phyloP scores from a whole-genome alignment of 305 asterid species.

The Andrographis paniculata region DNA sequence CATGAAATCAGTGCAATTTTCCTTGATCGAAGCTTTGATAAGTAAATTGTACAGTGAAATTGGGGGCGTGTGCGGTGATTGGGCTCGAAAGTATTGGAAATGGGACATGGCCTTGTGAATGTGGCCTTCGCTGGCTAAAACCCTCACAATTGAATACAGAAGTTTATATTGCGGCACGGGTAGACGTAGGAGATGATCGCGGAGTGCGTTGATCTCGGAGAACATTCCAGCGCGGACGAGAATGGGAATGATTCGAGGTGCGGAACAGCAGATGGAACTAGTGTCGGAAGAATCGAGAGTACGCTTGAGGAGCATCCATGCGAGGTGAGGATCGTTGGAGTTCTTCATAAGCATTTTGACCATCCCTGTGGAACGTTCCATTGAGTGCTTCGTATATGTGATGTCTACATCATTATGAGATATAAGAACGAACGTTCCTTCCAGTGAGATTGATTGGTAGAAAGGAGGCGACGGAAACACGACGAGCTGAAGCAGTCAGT shows the following conservation, averaged over 20 bases:
- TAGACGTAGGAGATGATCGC: constrained; percentile 37
- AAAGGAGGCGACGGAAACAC: too few relatives aligned
- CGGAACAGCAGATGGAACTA: too few relatives aligned
- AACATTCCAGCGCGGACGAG: constrained; percentile 65
- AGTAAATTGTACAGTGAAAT: constrained; percentile 56
- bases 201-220: constrained; percentile 48
- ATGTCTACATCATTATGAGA: too few relatives aligned
- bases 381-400: too few relatives aligned
- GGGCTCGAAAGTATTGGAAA: constrained; percentile 50
- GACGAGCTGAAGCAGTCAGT: too few relatives aligned
- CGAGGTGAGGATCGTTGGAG: too few relatives aligned
- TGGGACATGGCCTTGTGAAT: constrained; percentile 44
- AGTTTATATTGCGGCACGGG: constrained; percentile 22
- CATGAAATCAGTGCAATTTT: constrained; percentile 23
- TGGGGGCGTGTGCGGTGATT: constrained; percentile 33
- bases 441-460: too few relatives aligned
- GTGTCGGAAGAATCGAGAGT: too few relatives aligned
- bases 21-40: constrained; percentile 35
- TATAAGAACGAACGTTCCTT: too few relatives aligned
- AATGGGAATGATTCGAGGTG: constrained; percentile 48
- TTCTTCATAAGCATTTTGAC: too few relatives aligned
- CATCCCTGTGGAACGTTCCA: too few relatives aligned
- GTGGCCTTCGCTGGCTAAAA: constrained; percentile 42
- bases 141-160: constrained; percentile 36
- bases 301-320: too few relatives aligned